These are phyloP conservation scores for Colletotrichum lupini DNA, from an alignment of 2,329 filamentous ascomycete species.

Conservation along the genomic window DNA sequence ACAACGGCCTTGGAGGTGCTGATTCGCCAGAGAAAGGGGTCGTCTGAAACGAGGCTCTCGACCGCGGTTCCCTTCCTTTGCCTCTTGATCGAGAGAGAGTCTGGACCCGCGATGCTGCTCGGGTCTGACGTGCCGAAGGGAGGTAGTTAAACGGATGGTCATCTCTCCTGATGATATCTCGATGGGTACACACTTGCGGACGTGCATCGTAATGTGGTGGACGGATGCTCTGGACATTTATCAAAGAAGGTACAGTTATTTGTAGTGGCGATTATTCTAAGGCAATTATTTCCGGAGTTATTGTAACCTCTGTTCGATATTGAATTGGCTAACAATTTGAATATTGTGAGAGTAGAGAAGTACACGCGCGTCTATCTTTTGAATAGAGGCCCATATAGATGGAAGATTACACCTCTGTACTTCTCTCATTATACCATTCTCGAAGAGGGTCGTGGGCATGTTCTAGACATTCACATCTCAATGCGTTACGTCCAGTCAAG, in stretches of 20 bases:
- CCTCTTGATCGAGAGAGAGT: neutral
- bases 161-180: neutral
- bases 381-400: neutral
- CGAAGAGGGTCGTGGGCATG: neutral
- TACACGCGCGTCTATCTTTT: neutral
- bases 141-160: neutral
- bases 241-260: too few relatives aligned
- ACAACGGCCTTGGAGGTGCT: neutral
- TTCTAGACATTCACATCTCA: neutral
- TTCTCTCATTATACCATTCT: neutral
- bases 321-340: neutral
- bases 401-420: neutral
- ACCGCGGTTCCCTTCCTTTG: constrained; percentile 9
- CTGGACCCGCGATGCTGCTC: neutral
- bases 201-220: neutral
- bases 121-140: neutral
- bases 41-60: constrained; percentile 23
- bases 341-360: neutral
- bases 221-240: too few relatives aligned
- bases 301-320: too few relatives aligned
- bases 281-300: too few relatives aligned
- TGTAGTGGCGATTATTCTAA: too few relatives aligned
- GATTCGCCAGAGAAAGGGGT: constrained; percentile 2
- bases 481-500: neutral
- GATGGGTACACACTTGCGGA: neutral